phyloP scores from a whole-genome alignment of 2,329 filamentous ascomycete genomes.

The Aspergillus caelatus region DNA sequence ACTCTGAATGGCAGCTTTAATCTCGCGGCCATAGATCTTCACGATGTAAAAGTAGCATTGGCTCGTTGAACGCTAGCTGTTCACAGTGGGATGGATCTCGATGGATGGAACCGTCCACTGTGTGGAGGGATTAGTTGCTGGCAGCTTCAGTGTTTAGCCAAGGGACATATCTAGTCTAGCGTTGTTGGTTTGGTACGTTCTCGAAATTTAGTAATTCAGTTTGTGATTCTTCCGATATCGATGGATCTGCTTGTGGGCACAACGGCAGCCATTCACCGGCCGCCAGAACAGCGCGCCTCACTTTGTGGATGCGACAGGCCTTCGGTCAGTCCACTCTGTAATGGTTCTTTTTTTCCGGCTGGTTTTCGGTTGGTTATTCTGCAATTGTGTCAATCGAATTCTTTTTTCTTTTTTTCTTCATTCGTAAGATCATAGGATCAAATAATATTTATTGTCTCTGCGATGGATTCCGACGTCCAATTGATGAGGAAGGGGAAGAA shows the following conservation, averaged over 20 bases:
- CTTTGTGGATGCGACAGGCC: constrained; percentile 4
- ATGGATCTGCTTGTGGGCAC: constrained; percentile 4
- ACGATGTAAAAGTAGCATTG: constrained; percentile 3
- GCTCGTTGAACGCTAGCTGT: neutral
- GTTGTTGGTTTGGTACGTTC: neutral
- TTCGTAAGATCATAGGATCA: neutral
- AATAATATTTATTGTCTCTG: neutral
- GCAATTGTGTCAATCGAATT: neutral
- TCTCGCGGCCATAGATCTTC: constrained; percentile 1
- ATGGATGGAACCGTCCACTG: neutral
- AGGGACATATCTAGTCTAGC: neutral
- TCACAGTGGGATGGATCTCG: neutral
- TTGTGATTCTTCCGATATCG: constrained; percentile 7
- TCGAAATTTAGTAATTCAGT: neutral
- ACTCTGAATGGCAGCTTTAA: constrained; percentile 6
- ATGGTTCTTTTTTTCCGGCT: neutral
- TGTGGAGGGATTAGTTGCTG: neutral
- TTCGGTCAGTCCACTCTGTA: neutral
- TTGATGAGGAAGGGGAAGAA: too few relatives aligned
- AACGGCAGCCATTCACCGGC: constrained; percentile 5
- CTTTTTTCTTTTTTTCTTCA: neutral
- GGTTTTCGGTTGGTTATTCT: neutral
- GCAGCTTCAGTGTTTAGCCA: neutral
- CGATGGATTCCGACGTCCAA: neutral
- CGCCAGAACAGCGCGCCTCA: constrained; percentile 9